phyloP scores from a whole-genome alignment of 2,329 filamentous ascomycete genomes.

The Neodidymelliopsis sp. region DNA sequence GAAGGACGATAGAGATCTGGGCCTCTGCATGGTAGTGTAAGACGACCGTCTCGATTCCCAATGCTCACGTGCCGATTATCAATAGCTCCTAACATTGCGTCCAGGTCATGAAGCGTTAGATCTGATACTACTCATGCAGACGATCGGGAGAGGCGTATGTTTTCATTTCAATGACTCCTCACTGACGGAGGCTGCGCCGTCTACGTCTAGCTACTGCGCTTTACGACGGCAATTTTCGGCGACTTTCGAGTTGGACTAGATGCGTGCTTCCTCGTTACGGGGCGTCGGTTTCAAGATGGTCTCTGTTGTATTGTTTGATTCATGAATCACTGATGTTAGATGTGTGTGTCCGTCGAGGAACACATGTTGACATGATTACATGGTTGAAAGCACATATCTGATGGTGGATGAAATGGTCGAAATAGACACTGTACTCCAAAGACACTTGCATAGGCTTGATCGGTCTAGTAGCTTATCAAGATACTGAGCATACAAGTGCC shows the following conservation, averaged over 20 bases:
- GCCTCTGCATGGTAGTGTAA: too few species aligned
- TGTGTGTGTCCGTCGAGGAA: too few species aligned
- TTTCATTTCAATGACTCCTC: background rate
- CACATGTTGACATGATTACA: too few species aligned
- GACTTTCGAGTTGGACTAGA: background rate
- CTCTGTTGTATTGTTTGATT: too few species aligned
- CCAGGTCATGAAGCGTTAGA: background rate
- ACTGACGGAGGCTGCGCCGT: background rate
- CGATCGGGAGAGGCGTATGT: constrained; percentile 4
- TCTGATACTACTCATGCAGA: constrained; percentile 1
- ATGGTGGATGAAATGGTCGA: too few species aligned
- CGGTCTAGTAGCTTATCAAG: too few species aligned
- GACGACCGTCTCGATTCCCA: background rate
- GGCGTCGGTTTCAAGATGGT: background rate
- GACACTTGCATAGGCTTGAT: too few species aligned
- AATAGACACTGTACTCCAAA: too few species aligned
- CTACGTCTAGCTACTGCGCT: background rate
- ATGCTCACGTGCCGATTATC: background rate
- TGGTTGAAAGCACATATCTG: too few species aligned
- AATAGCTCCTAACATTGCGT: constrained; percentile 2
- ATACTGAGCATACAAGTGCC: too few species aligned
- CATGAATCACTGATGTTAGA: too few species aligned
- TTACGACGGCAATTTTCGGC: constrained; percentile 8
- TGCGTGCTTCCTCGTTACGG: background rate
- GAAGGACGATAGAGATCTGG: too few species aligned